phyloP scores from a whole-genome alignment of 768 basidiomycete genomes.

The Pisolithus orientalis region DNA sequence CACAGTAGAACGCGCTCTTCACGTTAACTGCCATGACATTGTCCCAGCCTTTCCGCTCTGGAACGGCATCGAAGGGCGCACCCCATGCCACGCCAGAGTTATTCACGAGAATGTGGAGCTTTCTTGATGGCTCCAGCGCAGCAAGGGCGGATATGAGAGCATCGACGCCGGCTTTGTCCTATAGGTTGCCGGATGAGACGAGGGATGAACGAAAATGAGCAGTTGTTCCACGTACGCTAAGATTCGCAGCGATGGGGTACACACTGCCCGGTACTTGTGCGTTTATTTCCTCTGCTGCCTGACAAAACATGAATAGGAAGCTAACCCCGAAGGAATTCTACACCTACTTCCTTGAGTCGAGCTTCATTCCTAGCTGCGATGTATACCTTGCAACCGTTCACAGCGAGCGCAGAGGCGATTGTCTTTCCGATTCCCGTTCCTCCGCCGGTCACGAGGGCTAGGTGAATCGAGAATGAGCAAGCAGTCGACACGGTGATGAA shows the following conservation, averaged over 20 bases:
- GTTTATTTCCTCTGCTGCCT: slow-evolving; percentile 58
- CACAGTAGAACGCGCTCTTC: slow-evolving; percentile 79
- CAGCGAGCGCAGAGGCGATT: slow-evolving; percentile 76
- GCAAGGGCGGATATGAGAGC: slow-evolving; percentile 62
- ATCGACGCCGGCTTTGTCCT: slow-evolving; percentile 79
- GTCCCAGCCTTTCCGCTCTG: slow-evolving; percentile 84
- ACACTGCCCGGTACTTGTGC: slow-evolving; percentile 53
- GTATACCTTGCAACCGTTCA: slow-evolving; percentile 86
- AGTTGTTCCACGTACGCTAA: slow-evolving; percentile 45
- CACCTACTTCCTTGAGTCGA: slow-evolving; percentile 64
- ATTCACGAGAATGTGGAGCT: slow-evolving; percentile 78
- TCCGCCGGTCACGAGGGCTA: slow-evolving; percentile 79
- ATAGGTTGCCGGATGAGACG: background rate
- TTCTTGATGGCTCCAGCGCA: slow-evolving; percentile 48
- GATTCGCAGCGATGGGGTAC: slow-evolving; percentile 69
- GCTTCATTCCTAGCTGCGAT: slow-evolving; percentile 81
- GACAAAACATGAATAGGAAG: background rate
- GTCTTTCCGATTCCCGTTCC: slow-evolving; percentile 79
- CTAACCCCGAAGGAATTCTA: background rate
- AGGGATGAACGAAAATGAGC: background rate
- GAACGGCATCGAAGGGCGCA: slow-evolving; percentile 59
- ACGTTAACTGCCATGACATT: slow-evolving; percentile 79
- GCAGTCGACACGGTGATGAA: background rate
- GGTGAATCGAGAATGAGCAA: background rate
- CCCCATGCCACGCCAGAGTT: slow-evolving; percentile 83